A percentile compares a stretch with the other conserved stretches of the same genome.
Conservation (phyloP, 1,139 yeast species). For the Yamadazyma taylorii region DNA sequence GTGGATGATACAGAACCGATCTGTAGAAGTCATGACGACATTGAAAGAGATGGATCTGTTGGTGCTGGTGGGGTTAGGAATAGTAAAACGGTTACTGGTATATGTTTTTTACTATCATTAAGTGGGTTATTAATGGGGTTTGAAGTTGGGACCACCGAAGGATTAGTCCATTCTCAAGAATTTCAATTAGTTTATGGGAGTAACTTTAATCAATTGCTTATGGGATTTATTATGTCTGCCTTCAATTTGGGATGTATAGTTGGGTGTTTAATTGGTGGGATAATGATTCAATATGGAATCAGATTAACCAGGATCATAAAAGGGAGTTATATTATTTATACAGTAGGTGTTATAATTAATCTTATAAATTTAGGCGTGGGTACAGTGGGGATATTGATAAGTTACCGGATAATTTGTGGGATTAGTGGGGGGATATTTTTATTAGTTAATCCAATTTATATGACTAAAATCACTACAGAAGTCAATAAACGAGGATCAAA, state of each 20-base stretch:
- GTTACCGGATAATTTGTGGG: conserved; percentile 28
- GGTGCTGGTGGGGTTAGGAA: too few relatives aligned
- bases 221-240: conserved; percentile 26
- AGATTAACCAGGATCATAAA: conserved; percentile 8
- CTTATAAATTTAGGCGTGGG: conserved; percentile 2
- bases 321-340: conserved; percentile 10
- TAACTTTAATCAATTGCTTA: conserved; percentile 2
- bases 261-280: conserved; percentile 22
- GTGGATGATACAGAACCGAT: too few relatives aligned
- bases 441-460: conserved; percentile 28
- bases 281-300: not conserved
- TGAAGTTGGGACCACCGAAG: conserved; percentile 36
- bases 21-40: too few relatives aligned
- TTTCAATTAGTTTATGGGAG: conserved; percentile 12
- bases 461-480: conserved; percentile 21
- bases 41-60: too few relatives aligned
- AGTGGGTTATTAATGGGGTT: conserved; percentile 33
- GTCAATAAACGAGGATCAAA: conserved; percentile 18
- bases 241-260: conserved; percentile 31
- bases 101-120: conserved; percentile 13
- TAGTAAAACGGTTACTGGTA: too few relatives aligned
- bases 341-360: conserved; percentile 10
- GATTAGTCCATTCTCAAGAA: conserved; percentile 15
- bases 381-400: conserved; percentile 9
- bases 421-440: conserved; percentile 27